These are phyloP conservation scores for Prunus kanzakura DNA, from an alignment of 306 rosid species.

Conservation along the genomic window DNA sequence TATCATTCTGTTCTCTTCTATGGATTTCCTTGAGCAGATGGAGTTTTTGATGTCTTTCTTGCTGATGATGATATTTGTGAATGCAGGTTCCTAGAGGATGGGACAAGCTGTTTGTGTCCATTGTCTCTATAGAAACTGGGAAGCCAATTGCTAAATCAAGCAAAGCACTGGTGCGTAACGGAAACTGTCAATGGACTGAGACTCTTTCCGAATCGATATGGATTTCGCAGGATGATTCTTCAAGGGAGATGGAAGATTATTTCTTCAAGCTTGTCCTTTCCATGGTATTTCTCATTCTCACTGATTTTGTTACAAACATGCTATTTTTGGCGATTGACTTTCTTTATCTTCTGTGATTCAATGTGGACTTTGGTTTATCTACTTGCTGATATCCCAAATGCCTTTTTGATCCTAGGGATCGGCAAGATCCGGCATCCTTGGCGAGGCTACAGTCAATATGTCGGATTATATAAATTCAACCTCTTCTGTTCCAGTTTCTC, in stretches of 20 bases:
- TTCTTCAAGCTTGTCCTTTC: conserved; percentile 44
- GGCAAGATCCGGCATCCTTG: conserved; percentile 41
- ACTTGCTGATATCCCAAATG: background rate
- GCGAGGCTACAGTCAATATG: conserved; percentile 42
- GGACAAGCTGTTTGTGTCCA: conserved; percentile 46
- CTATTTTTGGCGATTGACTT: background rate
- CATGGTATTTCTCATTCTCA: conserved; percentile 27
- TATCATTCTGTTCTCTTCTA: background rate
- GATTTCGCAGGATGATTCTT: conserved; percentile 32
- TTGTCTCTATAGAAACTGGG: conserved; percentile 36
- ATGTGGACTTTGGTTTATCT: background rate
- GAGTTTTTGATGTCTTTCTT: background rate
- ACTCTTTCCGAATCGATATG: conserved; percentile 33
- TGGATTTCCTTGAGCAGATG: background rate
- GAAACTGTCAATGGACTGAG: conserved; percentile 49
- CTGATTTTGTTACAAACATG: background rate
- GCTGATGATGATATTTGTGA: background rate
- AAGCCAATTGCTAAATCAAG: conserved; percentile 35
- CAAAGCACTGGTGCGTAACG: conserved; percentile 38
- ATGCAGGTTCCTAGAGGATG: conserved; percentile 49
- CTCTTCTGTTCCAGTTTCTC: conserved; percentile 31
- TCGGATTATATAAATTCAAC: conserved; percentile 26
- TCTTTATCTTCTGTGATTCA: background rate
- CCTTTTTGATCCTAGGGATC: conserved; percentile 33
- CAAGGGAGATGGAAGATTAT: conserved; percentile 36